Evolutionary conservation across 2,329 filamentous ascomycete species (phyloP).

Genomic region (Xylaria sp.): DNA sequence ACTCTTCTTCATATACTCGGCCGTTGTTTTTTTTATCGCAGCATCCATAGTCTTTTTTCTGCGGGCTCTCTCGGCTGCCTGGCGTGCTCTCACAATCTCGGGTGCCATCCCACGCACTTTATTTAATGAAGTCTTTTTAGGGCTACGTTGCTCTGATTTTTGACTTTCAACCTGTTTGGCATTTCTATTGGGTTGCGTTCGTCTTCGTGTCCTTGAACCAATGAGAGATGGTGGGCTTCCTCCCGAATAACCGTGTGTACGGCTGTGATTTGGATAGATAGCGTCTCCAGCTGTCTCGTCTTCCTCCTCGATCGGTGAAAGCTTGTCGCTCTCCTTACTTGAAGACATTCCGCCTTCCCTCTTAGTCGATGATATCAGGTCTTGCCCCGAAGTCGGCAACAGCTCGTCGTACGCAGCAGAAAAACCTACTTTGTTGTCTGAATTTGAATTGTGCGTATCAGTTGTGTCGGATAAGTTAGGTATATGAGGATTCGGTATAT

Average conservation of each 20-base stretch:
- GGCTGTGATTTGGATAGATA: neutral
- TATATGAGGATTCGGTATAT: neutral
- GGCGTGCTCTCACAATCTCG: neutral
- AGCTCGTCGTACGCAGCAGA: neutral
- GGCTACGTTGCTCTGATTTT: neutral
- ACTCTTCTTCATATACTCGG: slow-evolving; percentile 8
- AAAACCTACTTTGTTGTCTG: neutral
- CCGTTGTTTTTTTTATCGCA: neutral
- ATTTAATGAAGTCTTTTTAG: neutral
- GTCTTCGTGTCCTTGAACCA: neutral
- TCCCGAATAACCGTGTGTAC: neutral
- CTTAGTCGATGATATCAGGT: too few species aligned
- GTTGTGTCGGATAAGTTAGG: neutral
- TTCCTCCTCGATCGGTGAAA: neutral
- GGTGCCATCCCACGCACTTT: neutral
- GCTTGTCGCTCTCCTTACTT: too few species aligned
- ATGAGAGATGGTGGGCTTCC: too few species aligned
- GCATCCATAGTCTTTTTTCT: neutral
- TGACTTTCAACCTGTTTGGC: neutral
- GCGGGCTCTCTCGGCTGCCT: neutral
- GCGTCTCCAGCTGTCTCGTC: neutral
- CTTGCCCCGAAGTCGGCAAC: too few species aligned
- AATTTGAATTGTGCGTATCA: neutral
- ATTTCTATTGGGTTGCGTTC: neutral
- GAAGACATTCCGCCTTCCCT: too few species aligned